phyloP scores from a whole-genome alignment of 2,329 filamentous ascomycete species.

The Pyrenophora graminea region DNA sequence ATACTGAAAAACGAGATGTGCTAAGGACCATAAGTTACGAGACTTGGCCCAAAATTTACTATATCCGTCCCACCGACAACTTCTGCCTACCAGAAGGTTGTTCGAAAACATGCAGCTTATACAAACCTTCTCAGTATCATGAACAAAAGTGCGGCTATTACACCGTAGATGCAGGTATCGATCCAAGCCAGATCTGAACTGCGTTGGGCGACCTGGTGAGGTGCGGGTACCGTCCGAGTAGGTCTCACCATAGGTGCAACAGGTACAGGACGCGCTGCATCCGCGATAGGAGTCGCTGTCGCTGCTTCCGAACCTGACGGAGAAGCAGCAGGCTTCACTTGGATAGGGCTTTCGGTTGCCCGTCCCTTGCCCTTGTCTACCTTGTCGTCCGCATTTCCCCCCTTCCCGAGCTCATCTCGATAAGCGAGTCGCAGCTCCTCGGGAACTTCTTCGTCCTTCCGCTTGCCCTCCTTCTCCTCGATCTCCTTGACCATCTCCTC shows the following conservation, averaged over 20 bases:
- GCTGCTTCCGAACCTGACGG: neutral
- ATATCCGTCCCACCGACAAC: neutral
- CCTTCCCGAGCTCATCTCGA: slow-evolving; percentile 68
- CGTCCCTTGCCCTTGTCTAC: slow-evolving; percentile 30
- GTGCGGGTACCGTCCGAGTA: slow-evolving; percentile 19
- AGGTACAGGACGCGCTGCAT: neutral
- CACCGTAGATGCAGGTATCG: slow-evolving; percentile 75
- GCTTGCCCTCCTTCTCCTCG: slow-evolving; percentile 49
- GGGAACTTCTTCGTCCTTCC: slow-evolving; percentile 54
- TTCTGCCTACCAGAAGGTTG: no score
- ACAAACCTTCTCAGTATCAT: slow-evolving; percentile 63
- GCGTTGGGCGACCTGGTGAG: slow-evolving; percentile 32
- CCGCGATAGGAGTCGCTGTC: slow-evolving; percentile 14
- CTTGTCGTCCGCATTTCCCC: slow-evolving; percentile 16
- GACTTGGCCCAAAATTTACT: neutral
- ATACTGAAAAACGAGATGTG: no score
- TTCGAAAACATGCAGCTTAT: neutral
- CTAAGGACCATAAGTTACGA: no score
- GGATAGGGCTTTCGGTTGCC: slow-evolving; percentile 8
- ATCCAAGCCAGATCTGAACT: slow-evolving; percentile 68
- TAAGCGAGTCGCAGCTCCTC: slow-evolving; percentile 68
- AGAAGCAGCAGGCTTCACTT: neutral
- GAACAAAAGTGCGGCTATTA: slow-evolving; percentile 70
- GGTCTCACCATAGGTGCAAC: slow-evolving; percentile 10
- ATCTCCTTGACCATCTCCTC: slow-evolving; percentile 60